Conservation (phyloP, 2,329 filamentous ascomycete genomes). For the Aspergillus vadensis region DNA sequence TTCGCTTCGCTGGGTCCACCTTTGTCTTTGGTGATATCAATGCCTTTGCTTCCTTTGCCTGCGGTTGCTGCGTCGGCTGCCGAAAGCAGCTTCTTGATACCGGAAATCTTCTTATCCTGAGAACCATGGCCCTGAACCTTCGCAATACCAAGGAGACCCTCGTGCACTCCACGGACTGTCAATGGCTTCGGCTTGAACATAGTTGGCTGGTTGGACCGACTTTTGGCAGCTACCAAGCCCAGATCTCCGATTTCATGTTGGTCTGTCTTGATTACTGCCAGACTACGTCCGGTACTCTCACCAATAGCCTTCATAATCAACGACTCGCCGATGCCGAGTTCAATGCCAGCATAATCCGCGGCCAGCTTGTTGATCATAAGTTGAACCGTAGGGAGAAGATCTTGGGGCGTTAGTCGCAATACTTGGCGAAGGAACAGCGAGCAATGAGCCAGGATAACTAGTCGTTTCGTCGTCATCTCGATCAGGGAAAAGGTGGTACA, state of each 20-base stretch:
- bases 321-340: slow-evolving; percentile 97
- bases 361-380: slow-evolving; percentile 98
- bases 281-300: slow-evolving; percentile 84
- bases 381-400: slow-evolving; percentile 83
- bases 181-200: slow-evolving; percentile 98
- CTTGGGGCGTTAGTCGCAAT: slow-evolving; percentile 82
- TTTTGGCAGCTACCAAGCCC: slow-evolving; percentile 92
- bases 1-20: slow-evolving; percentile 94
- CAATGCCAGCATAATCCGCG: slow-evolving; percentile 93
- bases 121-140: slow-evolving; percentile 83
- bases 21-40: slow-evolving; percentile 90
- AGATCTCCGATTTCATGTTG: slow-evolving; percentile 96
- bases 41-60: slow-evolving; percentile 63
- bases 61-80: slow-evolving; percentile 74
- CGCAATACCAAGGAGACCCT: slow-evolving; percentile 84
- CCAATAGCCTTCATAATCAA: slow-evolving; percentile 99
- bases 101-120: slow-evolving; percentile 86
- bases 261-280: slow-evolving; percentile 89
- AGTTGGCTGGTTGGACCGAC: slow-evolving; percentile 88
- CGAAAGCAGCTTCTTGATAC: slow-evolving; percentile 95
- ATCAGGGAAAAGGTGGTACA: slow-evolving; percentile 94
- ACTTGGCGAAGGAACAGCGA: slow-evolving; percentile 91
- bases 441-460: slow-evolving; percentile 86
- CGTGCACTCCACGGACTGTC: slow-evolving; percentile 82
- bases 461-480: slow-evolving; percentile 88